phyloP scores from a whole-genome alignment of 1,284 basidiomycete species.

The Golubevia pallescens region DNA sequence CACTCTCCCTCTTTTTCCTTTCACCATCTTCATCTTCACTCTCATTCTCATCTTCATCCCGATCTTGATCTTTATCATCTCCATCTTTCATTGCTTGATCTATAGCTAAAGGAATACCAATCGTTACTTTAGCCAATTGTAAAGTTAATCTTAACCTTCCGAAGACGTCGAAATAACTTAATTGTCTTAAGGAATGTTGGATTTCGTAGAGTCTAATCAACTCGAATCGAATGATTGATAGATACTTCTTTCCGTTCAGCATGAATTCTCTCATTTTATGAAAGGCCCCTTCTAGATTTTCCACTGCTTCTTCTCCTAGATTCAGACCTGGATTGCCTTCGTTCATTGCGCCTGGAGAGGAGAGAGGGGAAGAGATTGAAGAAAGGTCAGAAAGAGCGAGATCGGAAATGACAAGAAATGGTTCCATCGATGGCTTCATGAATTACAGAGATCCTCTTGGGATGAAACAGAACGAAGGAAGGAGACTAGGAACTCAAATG shows the following conservation, averaged over 20 bases:
- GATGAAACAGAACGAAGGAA: neutral
- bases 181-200: constrained; percentile 75
- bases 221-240: constrained; percentile 76
- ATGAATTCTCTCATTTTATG: constrained; percentile 55
- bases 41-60: constrained; percentile 9
- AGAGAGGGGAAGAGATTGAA: constrained; percentile 3
- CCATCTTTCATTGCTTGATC: constrained; percentile 72
- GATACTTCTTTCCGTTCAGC: constrained; percentile 75
- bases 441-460: too few relatives aligned
- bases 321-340: constrained; percentile 58
- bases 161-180: constrained; percentile 78
- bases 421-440: too few relatives aligned
- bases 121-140: constrained; percentile 78
- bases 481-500: neutral
- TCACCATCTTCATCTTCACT: neutral
- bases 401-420: neutral
- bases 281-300: constrained; percentile 64
- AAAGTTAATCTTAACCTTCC: constrained; percentile 79
- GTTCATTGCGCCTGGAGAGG: constrained; percentile 33
- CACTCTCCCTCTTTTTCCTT: constrained; percentile 2
- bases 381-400: too few relatives aligned
- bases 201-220: constrained; percentile 77
- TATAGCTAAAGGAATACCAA: constrained; percentile 77
- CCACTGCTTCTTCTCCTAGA: constrained; percentile 62
- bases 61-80: constrained; percentile 5